Conservation (phyloP, 768 basidiomycete species). For the Auricularia sp. region DNA sequence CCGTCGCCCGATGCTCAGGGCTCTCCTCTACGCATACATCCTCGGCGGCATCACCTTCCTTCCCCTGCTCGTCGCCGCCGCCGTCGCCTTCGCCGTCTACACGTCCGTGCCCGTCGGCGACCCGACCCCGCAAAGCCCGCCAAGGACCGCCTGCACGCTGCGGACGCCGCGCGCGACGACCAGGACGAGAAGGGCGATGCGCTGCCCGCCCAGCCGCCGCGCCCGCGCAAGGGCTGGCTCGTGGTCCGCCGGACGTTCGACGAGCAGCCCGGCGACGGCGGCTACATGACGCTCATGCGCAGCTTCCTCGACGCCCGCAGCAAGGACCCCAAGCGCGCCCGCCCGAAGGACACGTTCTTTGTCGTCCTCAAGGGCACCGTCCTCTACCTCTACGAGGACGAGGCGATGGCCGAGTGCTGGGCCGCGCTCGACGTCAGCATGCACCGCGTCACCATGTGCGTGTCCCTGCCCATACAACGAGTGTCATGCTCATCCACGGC, state of each 20-base stretch:
- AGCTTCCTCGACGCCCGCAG: conserved; percentile 74
- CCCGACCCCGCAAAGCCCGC: conserved; percentile 29
- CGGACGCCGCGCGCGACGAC: conserved; percentile 5
- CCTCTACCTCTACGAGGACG: conserved; percentile 89
- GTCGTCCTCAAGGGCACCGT: conserved; percentile 86
- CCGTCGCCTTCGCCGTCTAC: conserved; percentile 59
- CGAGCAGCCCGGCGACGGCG: conserved; percentile 45
- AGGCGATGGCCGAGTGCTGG: conserved; percentile 80
- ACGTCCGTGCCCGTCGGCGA: conserved; percentile 76
- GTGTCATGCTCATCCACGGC: not conserved
- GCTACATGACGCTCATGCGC: conserved; percentile 71
- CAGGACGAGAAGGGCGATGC: conserved; percentile 20
- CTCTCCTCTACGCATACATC: conserved; percentile 73
- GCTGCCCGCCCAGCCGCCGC: conserved; percentile 44
- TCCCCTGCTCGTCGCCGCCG: conserved; percentile 54
- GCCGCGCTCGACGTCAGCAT: conserved; percentile 79
- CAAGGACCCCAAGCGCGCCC: conserved; percentile 71
- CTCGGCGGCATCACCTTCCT: conserved; percentile 86
- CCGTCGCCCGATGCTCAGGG: conserved; percentile 31
- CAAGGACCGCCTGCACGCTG: conserved; percentile 17
- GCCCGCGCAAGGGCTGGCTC: conserved; percentile 70
- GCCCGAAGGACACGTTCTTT: conserved; percentile 90
- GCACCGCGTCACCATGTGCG: conserved; percentile 60
- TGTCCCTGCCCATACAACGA: not conserved
- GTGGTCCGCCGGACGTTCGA: conserved; percentile 74